These are phyloP conservation scores for Vinca minor DNA, from an alignment of 257 asterid genomes.

Conservation along the genomic window DNA sequence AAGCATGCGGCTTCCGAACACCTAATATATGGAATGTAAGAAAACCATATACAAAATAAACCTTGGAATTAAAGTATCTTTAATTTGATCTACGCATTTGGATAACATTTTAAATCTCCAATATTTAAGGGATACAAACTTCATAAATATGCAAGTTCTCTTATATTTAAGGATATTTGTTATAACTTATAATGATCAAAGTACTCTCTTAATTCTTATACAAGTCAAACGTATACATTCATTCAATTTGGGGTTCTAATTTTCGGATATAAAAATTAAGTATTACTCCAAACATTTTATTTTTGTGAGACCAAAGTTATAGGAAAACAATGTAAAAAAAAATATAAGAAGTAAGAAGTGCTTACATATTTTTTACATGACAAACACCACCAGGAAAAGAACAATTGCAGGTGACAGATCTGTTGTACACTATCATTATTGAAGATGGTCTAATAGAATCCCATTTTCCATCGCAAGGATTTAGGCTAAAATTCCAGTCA, in stretches of 20 bases:
- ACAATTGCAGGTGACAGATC: constrained; percentile 40
- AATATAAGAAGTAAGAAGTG: constrained; percentile 3
- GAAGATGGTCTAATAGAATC: constrained; percentile 17
- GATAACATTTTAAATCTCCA: no score
- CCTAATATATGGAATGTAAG: no score
- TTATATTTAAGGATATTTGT: no score
- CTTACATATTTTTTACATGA: constrained; percentile 46
- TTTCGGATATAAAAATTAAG: background rate
- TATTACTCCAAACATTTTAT: no score
- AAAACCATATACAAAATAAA: no score
- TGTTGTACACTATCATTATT: no score
- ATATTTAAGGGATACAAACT: no score
- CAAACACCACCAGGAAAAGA: constrained; percentile 34
- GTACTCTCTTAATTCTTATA: no score
- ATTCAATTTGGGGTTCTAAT: background rate
- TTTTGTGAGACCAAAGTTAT: background rate
- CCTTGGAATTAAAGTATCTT: background rate
- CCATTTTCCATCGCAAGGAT: constrained; percentile 59
- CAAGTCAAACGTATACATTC: no score
- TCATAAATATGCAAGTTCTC: no score
- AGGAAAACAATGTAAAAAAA: background rate
- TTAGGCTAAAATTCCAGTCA: constrained; percentile 47
- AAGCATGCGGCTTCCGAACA: no score
- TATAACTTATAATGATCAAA: no score
- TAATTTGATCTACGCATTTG: background rate